Percentiles rank a stretch among this genome's conserved stretches.
Evolutionary conservation across 2,329 filamentous ascomycete species (phyloP).

Genomic region (Passalora sequoiae): DNA sequence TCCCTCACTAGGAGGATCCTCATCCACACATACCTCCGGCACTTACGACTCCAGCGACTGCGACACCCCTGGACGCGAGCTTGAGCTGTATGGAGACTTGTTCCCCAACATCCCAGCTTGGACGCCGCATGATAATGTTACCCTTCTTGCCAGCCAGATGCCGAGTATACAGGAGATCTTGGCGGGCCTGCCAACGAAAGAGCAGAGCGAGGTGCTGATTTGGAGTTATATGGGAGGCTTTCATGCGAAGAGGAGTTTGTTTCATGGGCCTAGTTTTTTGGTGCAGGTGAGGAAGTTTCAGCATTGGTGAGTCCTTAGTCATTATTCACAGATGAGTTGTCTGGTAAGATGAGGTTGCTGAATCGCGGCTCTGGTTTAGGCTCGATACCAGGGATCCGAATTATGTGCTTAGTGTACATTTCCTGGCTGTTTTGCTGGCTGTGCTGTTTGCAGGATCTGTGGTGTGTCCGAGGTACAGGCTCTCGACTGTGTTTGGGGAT

Average conservation of each 20-base stretch:
- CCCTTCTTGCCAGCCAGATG: conserved; percentile 12
- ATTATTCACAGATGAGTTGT: not conserved
- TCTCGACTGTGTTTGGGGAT: conserved; percentile 20
- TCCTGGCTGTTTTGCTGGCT: conserved; percentile 19
- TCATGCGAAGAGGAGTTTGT: conserved; percentile 19
- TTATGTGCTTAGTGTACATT: conserved; percentile 20
- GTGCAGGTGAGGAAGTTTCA: conserved; percentile 20
- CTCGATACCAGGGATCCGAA: conserved; percentile 17
- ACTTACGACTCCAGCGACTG: conserved; percentile 4
- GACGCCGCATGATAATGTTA: conserved; percentile 19
- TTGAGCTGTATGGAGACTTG: conserved; percentile 19
- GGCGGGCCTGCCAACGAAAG: conserved; percentile 15
- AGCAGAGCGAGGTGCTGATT: conserved; percentile 21
- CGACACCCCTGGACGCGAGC: conserved; percentile 12
- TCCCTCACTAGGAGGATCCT: not conserved
- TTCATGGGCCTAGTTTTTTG: conserved; percentile 18
- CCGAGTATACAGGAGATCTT: conserved; percentile 19
- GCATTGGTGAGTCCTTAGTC: conserved; percentile 20
- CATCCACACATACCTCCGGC: conserved; percentile 9
- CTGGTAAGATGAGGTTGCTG: not conserved
- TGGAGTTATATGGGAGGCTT: conserved; percentile 23
- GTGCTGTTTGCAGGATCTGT: conserved; percentile 25
- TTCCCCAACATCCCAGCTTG: conserved; percentile 21
- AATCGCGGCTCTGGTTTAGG: no score
- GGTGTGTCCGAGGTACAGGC: conserved; percentile 18